Base-by-base conservation (phyloP, 768 basidiomycete species). In the Auricularia auricula-judae region DNA sequence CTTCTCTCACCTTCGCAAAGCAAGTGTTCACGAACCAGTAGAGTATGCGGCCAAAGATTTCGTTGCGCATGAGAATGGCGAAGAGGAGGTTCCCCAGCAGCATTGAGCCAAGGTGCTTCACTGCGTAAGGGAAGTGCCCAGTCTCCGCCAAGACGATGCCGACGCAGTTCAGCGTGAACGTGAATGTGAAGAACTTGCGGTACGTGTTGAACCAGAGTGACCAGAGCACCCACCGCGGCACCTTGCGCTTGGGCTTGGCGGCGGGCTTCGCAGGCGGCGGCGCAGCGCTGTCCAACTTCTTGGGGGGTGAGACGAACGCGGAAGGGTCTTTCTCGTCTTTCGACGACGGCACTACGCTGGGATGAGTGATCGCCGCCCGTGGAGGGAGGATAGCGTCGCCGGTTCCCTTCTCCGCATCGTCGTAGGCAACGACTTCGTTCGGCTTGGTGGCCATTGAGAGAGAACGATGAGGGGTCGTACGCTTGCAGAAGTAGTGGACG, bases 191-290 rank as follows among this genome's bases (percentile, higher is more conserved):
- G 66, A 92, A 87, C 75, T 90, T 91, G 60, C 87, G 79, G 70
- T 92, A 91, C 0, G 85, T 86, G 69, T 92, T 88, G 74, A 86
- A 91, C 89, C 89, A 91, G 33, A 90, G 73, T 64, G 80, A 80
- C 72, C 85, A 84, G 59, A 79, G 72, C 43, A 86, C 80, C 78
- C 84, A 86, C 65, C 78, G 82, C 1, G 86, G 83, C 35, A 79
- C 79, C 70, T 84, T 81, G 72, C 79, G 81, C 78, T 83, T 86
- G 39, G 78, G 70, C 58, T 80, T 79, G 34, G 72, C 68, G n/a
- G 74, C 65, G 7, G 80, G 76, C 69, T 80, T 78, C 59, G 77
- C 64, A 12, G 47, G 47, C 4, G 47, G 47, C 21, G 47, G 21
- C 18, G 59, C 33, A 14, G 33, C 14, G 16, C 18, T 23, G 18